Evolutionary conservation across 768 basidiomycete genomes (phyloP).

Genomic region (Austroboletus festivus): DNA sequence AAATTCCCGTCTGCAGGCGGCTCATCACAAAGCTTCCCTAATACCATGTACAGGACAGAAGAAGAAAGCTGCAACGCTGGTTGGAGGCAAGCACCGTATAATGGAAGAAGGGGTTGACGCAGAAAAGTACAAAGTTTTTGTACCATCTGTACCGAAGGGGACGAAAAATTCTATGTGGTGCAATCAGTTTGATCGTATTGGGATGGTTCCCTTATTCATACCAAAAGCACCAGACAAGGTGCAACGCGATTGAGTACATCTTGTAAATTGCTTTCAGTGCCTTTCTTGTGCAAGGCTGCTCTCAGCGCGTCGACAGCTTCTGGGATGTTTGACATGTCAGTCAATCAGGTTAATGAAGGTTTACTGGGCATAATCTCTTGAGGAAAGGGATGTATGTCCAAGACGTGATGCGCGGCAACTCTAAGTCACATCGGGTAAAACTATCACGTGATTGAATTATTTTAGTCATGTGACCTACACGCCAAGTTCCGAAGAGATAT

Average conservation of each 20-base stretch:
- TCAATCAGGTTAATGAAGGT: not conserved
- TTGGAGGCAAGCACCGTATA: conserved; percentile 40
- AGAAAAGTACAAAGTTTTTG: conserved; percentile 39
- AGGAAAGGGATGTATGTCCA: too few species aligned
- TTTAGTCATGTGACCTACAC: conserved; percentile 28
- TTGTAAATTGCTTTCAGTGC: conserved; percentile 27
- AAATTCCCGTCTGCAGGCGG: conserved; percentile 17
- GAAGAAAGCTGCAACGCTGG: conserved; percentile 42
- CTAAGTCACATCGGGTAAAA: conserved; percentile 4
- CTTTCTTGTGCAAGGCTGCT: conserved; percentile 26
- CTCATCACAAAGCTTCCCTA: conserved; percentile 36
- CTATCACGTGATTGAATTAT: conserved; percentile 24
- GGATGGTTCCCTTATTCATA: conserved; percentile 25
- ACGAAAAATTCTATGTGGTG: conserved; percentile 36
- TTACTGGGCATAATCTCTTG: not conserved
- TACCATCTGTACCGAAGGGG: conserved; percentile 36
- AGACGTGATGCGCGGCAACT: too few species aligned
- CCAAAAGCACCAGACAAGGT: conserved; percentile 43
- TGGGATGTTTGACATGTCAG: conserved; percentile 24
- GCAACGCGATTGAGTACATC: conserved; percentile 40
- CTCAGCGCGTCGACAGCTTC: conserved; percentile 34
- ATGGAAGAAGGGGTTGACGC: conserved; percentile 40
- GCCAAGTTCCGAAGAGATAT: conserved; percentile 23
- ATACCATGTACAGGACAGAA: conserved; percentile 39
- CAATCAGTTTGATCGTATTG: not conserved